These are phyloP conservation scores for Flueggea neowawraea DNA, from an alignment of 441 rosid genomes.

Conservation along the genomic window DNA sequence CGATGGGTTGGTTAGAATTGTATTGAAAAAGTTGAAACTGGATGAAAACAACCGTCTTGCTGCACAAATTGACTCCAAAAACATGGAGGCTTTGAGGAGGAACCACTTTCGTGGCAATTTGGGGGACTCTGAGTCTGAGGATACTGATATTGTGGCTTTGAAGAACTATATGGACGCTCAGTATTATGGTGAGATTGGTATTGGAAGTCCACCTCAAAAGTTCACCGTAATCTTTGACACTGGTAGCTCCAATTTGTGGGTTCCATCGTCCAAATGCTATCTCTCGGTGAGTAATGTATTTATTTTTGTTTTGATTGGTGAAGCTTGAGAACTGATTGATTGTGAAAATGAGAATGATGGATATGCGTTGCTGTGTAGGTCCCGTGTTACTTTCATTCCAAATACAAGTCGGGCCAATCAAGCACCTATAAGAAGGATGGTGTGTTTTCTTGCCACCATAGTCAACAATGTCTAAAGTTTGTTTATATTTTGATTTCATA, in stretches of 20 bases:
- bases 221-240: constrained; percentile 87
- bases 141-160: constrained; percentile 52
- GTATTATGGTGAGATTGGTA: constrained; percentile 73
- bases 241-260: constrained; percentile 88
- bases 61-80: constrained; percentile 33
- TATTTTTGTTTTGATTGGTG: background rate
- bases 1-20: constrained; percentile 53
- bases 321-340: no score
- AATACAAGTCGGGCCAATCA: constrained; percentile 61
- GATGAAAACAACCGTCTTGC: constrained; percentile 45
- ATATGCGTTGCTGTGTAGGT: constrained; percentile 32
- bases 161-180: constrained; percentile 86
- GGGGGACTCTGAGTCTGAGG: constrained; percentile 38
- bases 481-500: no score
- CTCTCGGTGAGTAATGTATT: constrained; percentile 49
- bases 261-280: constrained; percentile 70
- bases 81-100: constrained; percentile 32
- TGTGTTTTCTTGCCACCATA: constrained; percentile 19
- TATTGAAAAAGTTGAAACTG: constrained; percentile 56
- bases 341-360: background rate
- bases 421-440: constrained; percentile 67
- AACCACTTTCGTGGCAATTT: constrained; percentile 27
- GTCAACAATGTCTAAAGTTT: no score
- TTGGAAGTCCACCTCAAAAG: constrained; percentile 77
- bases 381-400: constrained; percentile 67